Base-by-base conservation (phyloP, 495 filamentous ascomycete genomes). In the Cladorrhinum samala region DNA sequence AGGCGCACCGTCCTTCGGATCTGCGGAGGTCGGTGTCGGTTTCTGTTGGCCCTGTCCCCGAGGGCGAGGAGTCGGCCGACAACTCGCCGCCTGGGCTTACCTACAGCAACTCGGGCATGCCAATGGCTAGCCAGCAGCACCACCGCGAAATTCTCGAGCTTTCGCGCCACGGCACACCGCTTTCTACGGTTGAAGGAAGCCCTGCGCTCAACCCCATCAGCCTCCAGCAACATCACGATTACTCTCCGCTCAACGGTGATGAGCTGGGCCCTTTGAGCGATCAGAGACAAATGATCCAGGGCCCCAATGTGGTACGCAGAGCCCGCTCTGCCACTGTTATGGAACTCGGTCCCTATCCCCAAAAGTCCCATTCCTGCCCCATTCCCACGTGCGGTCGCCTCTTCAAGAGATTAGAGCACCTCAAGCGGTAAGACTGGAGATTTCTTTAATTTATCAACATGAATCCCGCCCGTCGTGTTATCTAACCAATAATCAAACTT, bases 401-500 rank as follows among this genome's bases (percentile, higher is more conserved):
- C 57, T 98, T 98, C 80, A 98, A 98, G 83, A 85, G 93, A 66
- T 82, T 98, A 77, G 93, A 98, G 72, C 93, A 98, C 78, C 82
- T 98, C 62, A 98, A 98, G 79, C 86, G 93, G 89, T 95, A 88
- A 82, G 88, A 72, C 69, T 64, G 63, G 54, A 53, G 56, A 42
- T 45, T 36, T 42, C 66, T 72, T 72, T 72, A 69, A 66, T 79
- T 76, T 83, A 64, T 74, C 62, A 55, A 54, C 52, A 59, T 60
- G 23, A 19, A 37, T 57, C 48, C 62, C 65, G 59, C 69, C 66
- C 55, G 62, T 60, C 65, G 59, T 68, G 45, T 62, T 68, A 74
- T 73, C 79, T 82, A 69, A 79, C 76, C 68, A 70, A 70, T 69
- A 71, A 76, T 68, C 70, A 70, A 72, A 76, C 73, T 79, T 85